Conservation (phyloP, 2,329 filamentous ascomycete genomes). For the Cordyceps fumosorosea region DNA sequence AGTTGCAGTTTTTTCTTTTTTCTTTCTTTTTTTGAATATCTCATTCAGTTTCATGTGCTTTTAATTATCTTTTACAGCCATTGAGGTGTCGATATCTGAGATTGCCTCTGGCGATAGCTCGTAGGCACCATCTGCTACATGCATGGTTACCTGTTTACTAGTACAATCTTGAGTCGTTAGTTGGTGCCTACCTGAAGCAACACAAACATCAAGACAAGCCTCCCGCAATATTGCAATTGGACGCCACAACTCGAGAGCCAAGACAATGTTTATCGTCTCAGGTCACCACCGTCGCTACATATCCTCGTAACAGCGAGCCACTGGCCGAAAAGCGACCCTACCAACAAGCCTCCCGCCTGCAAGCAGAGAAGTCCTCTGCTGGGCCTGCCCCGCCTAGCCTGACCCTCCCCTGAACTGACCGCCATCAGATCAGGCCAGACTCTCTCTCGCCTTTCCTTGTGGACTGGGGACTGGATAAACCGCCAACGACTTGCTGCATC, state of each 20-base stretch:
- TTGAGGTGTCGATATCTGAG: too few relatives aligned
- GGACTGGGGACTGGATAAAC: too few relatives aligned
- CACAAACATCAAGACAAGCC: too few relatives aligned
- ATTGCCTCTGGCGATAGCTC: too few relatives aligned
- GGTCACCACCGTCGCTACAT: not conserved
- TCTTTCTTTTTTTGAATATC: too few relatives aligned
- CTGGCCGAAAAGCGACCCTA: not conserved
- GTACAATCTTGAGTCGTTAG: too few relatives aligned
- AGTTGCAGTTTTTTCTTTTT: too few relatives aligned
- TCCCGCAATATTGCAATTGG: not conserved
- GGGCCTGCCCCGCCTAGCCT: constrained; percentile 1
- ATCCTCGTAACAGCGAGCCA: not conserved
- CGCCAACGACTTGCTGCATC: not conserved
- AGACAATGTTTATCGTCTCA: not conserved
- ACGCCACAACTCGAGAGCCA: not conserved
- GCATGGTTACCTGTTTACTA: too few relatives aligned
- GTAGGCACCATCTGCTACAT: too few relatives aligned
- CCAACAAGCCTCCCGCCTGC: not conserved
- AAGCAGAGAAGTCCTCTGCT: not conserved
- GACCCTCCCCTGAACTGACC: constrained; percentile 12
- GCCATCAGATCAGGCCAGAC: constrained; percentile 10
- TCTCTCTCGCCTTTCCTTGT: not conserved
- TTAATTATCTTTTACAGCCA: too few relatives aligned
- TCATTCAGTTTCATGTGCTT: too few relatives aligned
- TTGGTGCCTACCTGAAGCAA: too few relatives aligned